Conservation (phyloP, 129 eudicot genomes). For the Glebionis coronaria region DNA sequence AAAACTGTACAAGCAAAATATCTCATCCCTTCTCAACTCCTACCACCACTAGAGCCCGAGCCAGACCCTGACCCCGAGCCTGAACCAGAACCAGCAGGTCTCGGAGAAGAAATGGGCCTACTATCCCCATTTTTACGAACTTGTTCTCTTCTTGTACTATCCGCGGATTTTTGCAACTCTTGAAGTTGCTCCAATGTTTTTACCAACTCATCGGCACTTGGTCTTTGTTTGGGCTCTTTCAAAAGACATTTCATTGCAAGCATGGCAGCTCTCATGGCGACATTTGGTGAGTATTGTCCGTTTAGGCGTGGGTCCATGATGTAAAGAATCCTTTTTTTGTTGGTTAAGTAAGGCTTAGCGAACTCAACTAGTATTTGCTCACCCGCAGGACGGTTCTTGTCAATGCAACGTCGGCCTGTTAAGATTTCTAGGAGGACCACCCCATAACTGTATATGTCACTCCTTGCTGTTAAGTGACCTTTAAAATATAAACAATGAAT, state of each 20-base stretch:
- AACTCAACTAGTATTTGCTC: constrained; percentile 71
- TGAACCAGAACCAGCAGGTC: constrained; percentile 5
- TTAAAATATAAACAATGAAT: constrained; percentile 15
- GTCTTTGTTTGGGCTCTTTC: constrained; percentile 55
- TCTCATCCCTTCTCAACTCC: constrained; percentile 15
- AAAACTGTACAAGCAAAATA: constrained; percentile 19
- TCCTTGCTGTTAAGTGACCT: constrained; percentile 84
- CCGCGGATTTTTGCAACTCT: constrained; percentile 40
- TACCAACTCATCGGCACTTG: constrained; percentile 68
- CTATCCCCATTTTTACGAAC: constrained; percentile 18
- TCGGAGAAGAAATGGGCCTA: constrained; percentile 16
- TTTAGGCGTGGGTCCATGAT: constrained; percentile 71
- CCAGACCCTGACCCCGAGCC: constrained; percentile 11
- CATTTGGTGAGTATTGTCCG: constrained; percentile 65
- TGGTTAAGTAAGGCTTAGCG: constrained; percentile 69
- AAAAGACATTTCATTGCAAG: constrained; percentile 71
- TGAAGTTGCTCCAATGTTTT: constrained; percentile 58
- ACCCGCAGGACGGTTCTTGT: constrained; percentile 62
- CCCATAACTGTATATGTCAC: constrained; percentile 88
- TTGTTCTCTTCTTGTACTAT: constrained; percentile 30
- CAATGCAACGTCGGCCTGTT: constrained; percentile 74
- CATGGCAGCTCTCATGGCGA: constrained; percentile 53
- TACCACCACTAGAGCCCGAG: background rate
- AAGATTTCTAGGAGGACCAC: constrained; percentile 81
- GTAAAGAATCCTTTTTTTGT: constrained; percentile 51